These are phyloP conservation scores for Pilobolus umbonatus DNA, from an alignment of 192 early-diverging fungal genomes.

Conservation along the genomic window DNA sequence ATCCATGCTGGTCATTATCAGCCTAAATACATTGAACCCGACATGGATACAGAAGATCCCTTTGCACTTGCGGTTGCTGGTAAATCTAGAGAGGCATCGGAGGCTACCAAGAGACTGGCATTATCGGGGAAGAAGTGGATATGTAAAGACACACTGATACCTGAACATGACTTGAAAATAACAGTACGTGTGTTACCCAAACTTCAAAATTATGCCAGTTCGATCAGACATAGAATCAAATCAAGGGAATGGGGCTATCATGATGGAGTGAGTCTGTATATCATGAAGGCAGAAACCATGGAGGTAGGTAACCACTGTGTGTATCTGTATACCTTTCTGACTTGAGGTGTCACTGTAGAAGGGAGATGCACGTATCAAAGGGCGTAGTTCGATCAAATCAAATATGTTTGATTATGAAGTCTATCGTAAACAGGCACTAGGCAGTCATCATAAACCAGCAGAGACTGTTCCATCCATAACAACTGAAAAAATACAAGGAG, in stretches of 20 bases:
- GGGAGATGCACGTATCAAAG: constrained; percentile 20
- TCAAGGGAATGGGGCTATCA: constrained; percentile 70
- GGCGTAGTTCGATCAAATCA: constrained; percentile 11
- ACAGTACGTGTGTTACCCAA: constrained; percentile 68
- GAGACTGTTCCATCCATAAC: not conserved
- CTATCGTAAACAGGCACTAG: constrained; percentile 13
- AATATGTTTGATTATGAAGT: constrained; percentile 17
- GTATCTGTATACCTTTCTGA: not conserved
- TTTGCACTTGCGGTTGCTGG: constrained; percentile 31
- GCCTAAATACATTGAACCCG: constrained; percentile 35
- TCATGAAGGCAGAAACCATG: constrained; percentile 55
- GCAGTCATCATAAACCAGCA: not conserved
- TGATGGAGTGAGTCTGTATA: constrained; percentile 68
- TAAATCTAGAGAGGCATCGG: constrained; percentile 6
- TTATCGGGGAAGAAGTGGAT: not conserved
- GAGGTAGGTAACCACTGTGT: constrained; percentile 28
- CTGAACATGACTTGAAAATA: constrained; percentile 63
- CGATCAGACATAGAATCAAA: constrained; percentile 47
- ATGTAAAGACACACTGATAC: not conserved
- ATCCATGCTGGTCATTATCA: constrained; percentile 59
- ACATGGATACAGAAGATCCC: constrained; percentile 16
- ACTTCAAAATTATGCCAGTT: constrained; percentile 63
- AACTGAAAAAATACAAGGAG: not conserved
- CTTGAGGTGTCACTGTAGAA: not conserved
- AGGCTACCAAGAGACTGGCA: not conserved